A percentile compares a stretch with the other conserved stretches of the same genome.
Conservation (phyloP, 305 asterid genomes). For the Ajuga reptans region DNA sequence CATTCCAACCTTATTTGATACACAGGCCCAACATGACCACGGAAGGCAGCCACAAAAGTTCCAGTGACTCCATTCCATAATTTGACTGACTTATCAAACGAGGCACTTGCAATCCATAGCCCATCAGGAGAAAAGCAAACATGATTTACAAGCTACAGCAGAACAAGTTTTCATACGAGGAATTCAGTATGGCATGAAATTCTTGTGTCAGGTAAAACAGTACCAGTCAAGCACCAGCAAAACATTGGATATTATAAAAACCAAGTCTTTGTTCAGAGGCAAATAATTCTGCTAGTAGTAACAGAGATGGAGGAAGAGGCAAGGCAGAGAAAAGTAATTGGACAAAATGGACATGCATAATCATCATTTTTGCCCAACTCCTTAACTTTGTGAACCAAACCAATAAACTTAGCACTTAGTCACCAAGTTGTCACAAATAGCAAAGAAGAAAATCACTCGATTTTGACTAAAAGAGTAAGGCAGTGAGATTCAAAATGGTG, state of each 20-base stretch:
- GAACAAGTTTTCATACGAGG: conserved; percentile 18
- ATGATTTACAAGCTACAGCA: conserved; percentile 80
- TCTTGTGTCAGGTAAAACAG: not conserved
- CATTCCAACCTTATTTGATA: conserved; percentile 74
- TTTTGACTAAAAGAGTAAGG: not conserved
- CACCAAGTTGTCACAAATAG: not conserved
- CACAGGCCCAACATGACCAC: conserved; percentile 95
- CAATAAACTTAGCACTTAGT: not conserved
- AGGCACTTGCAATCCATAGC: conserved; percentile 90
- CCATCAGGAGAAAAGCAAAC: conserved; percentile 96
- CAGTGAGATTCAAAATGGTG: not conserved
- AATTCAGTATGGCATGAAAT: not conserved
- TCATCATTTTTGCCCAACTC: not conserved
- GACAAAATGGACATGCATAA: not conserved
- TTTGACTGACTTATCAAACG: conserved; percentile 92
- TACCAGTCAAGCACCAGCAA: not conserved
- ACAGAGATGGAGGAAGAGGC: not conserved
- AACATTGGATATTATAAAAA: not conserved
- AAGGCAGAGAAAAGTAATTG: not conserved
- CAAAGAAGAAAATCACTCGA: not conserved
- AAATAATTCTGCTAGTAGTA: not conserved
- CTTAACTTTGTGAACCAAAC: not conserved
- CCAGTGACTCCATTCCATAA: conserved; percentile 90
- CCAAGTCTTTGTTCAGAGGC: conserved; percentile 1
- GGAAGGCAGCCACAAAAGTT: conserved; percentile 77